A percentile compares a stretch with the other conserved stretches of the same genome.
These are phyloP conservation scores for Solanum boliviense DNA, from an alignment of 257 asterid genomes.

Conservation along the genomic window DNA sequence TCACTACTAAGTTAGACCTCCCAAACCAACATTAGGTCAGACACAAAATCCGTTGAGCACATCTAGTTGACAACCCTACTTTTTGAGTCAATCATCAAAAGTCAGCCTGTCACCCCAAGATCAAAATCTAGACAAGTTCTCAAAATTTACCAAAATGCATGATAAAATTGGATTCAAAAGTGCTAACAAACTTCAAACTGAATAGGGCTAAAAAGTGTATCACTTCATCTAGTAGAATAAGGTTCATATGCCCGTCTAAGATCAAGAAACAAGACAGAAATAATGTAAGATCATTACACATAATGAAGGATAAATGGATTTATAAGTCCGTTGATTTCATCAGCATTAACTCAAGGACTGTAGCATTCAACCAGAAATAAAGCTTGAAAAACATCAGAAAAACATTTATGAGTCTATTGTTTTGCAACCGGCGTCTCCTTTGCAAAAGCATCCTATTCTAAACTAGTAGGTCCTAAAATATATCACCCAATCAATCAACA, in stretches of 20 bases:
- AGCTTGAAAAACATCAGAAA: not conserved
- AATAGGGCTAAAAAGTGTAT: not conserved
- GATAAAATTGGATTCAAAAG: not conserved
- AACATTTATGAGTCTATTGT: not conserved
- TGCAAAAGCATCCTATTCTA: not conserved
- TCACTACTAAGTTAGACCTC: not conserved
- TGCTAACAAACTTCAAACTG: not conserved
- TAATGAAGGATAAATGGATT: not conserved
- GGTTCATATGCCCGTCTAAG: not conserved
- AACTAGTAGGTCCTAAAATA: not conserved
- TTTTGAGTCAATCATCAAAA: not conserved
- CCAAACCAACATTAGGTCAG: not conserved
- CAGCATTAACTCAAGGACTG: not conserved
- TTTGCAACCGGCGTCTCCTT: not conserved
- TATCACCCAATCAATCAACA: not conserved
- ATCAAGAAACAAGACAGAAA: not conserved
- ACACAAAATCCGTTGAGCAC: not conserved
- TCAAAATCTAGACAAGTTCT: not conserved
- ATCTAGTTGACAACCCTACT: not conserved
- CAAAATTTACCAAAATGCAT: not conserved
- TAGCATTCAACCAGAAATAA: not conserved
- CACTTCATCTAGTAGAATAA: not conserved
- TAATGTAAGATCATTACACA: not conserved
- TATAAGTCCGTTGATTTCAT: not conserved
- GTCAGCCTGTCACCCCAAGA: not conserved